A percentile compares a stretch with the other conserved stretches of the same genome.
These are phyloP conservation scores for Macrolepiota dolichaula DNA, from an alignment of 768 basidiomycete species.

Conservation along the genomic window DNA sequence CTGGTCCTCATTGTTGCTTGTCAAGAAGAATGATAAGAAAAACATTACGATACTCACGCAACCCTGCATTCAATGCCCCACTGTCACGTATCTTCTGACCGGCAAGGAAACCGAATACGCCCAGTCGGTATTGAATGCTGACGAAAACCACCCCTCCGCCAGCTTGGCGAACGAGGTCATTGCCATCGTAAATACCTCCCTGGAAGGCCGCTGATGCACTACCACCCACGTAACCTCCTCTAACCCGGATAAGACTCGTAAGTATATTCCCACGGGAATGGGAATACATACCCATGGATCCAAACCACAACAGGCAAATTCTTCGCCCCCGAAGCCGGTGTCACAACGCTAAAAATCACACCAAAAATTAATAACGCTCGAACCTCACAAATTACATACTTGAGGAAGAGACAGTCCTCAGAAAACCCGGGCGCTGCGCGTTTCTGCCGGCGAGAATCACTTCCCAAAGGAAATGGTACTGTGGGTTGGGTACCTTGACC, in stretches of 20 bases:
- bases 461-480: not conserved
- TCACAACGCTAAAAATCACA: conserved; percentile 25
- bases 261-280: too few relatives aligned
- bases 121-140: conserved; percentile 42
- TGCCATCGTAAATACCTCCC: conserved; percentile 21
- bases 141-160: conserved; percentile 33
- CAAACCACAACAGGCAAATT: conserved; percentile 37
- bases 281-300: conserved; percentile 35
- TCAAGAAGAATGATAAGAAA: not conserved
- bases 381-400: conserved; percentile 23
- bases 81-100: conserved; percentile 36
- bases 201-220: conserved; percentile 16
- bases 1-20: conserved; percentile 15
- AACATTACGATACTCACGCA: conserved; percentile 33
- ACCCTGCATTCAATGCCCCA: conserved; percentile 44
- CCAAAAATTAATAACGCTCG: not conserved
- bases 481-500: not conserved
- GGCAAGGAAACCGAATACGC: conserved; percentile 44
- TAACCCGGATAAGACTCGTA: conserved; percentile 3
- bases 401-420: conserved; percentile 40
- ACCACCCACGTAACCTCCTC: conserved; percentile 29
- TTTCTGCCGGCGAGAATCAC: not conserved
- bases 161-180: conserved; percentile 32
- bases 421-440: conserved; percentile 11
- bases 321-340: conserved; percentile 27